Percentiles rank a stretch among this genome's conserved stretches.
phyloP scores from a whole-genome alignment of 345 rosid genomes.

The Eucalyptus microcorys region DNA sequence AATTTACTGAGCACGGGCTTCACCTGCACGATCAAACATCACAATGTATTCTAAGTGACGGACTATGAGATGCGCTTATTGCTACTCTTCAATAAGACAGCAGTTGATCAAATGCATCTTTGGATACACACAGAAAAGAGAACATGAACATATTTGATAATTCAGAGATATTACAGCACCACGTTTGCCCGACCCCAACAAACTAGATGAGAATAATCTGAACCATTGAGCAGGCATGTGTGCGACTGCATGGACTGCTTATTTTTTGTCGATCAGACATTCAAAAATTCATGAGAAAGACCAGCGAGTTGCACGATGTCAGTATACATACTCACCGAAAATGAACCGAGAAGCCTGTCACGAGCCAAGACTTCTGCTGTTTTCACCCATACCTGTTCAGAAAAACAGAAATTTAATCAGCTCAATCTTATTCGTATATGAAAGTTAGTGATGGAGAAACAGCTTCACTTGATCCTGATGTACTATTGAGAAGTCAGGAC shows the following conservation, averaged over 20 bases:
- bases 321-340: conserved; percentile 31
- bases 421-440: background rate
- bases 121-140: background rate
- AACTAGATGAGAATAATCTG: background rate
- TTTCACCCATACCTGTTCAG: conserved; percentile 84
- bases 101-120: background rate
- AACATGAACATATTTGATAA: background rate
- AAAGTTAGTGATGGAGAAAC: background rate
- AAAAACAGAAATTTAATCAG: background rate
- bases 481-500: background rate
- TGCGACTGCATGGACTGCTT: background rate
- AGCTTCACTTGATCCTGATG: background rate
- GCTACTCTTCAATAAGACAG: accelerated
- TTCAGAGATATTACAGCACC: background rate
- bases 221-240: background rate
- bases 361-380: conserved; percentile 84
- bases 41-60: background rate
- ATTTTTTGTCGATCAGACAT: background rate
- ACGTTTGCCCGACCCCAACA: accelerated
- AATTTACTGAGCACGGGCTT: conserved; percentile 73
- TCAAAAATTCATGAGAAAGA: background rate
- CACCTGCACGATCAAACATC: conserved; percentile 29
- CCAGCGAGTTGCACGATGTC: background rate
- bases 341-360: conserved; percentile 87
- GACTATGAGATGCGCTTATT: background rate